Evolutionary conservation across 345 rosid genomes (phyloP).

Genomic region (Psidium friedrichsthalianum): DNA sequence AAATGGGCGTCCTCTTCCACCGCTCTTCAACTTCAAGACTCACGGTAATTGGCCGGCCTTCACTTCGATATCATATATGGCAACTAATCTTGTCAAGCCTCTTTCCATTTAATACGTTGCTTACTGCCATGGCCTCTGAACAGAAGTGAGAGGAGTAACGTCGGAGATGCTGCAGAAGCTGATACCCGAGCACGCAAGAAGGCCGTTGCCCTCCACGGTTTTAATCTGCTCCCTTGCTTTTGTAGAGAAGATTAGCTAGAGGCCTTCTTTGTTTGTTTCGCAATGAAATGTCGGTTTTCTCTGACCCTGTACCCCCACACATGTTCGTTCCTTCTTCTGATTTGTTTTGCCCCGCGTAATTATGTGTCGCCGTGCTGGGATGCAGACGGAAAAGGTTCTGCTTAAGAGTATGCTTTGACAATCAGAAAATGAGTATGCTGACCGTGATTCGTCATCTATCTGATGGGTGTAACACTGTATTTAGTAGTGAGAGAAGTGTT

Average conservation of each 20-base stretch:
- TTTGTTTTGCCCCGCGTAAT: neutral
- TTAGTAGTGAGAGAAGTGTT: neutral
- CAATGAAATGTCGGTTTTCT: neutral
- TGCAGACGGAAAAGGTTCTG: neutral
- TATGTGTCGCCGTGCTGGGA: neutral
- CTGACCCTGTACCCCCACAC: neutral
- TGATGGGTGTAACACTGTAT: neutral
- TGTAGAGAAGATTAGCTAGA: neutral
- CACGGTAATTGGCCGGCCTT: slow-evolving; percentile 37
- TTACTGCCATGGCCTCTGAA: neutral
- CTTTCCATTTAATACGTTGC: neutral
- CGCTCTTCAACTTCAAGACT: slow-evolving; percentile 85
- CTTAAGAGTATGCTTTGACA: neutral
- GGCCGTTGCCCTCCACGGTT: slow-evolving; percentile 38
- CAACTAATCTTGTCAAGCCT: too few species aligned
- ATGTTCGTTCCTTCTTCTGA: neutral
- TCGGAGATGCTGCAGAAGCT: slow-evolving; percentile 42
- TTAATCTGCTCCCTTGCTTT: slow-evolving; percentile 2
- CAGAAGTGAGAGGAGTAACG: slow-evolving; percentile 74
- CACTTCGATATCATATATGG: neutral
- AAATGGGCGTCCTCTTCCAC: slow-evolving; percentile 85
- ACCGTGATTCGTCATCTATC: neutral
- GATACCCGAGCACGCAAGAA: slow-evolving; percentile 60
- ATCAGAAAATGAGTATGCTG: neutral
- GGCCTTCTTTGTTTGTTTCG: neutral